Conservation (phyloP, 2,329 filamentous ascomycete species). For the Monosporascus sp. region DNA sequence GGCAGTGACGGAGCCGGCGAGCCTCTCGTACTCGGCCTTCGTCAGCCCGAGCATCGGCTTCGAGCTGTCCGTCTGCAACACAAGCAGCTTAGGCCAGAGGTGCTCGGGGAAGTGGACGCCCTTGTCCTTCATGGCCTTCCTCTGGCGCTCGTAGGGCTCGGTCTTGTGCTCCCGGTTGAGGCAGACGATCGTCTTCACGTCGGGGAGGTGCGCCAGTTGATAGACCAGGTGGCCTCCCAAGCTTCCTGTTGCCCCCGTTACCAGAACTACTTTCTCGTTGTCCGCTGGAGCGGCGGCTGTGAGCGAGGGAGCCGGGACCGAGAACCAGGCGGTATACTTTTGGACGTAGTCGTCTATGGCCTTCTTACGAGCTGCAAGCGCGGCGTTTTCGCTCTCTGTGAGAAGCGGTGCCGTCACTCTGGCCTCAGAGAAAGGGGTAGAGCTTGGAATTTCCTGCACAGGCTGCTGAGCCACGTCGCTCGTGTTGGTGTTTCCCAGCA, state of each 20-base stretch:
- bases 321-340: conserved; percentile 6
- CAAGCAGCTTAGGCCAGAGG: neutral
- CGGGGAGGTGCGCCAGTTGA: conserved; percentile 17
- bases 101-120: conserved; percentile 3
- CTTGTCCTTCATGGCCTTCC: conserved; percentile 7
- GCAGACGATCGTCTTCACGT: conserved; percentile 33
- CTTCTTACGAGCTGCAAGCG: conserved; percentile 4
- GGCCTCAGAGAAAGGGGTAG: too few relatives aligned
- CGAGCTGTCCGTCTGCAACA: neutral
- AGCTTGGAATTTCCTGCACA: too few relatives aligned
- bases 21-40: neutral
- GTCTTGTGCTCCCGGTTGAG: conserved; percentile 35
- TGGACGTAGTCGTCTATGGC: conserved; percentile 6
- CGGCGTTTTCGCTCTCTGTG: neutral
- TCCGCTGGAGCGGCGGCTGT: conserved; percentile 18
- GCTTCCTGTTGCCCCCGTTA: conserved; percentile 35
- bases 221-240: conserved; percentile 31
- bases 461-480: neutral
- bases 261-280: conserved; percentile 23
- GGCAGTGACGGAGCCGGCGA: conserved; percentile 1
- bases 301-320: neutral
- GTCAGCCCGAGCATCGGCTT: neutral
- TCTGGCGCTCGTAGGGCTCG: conserved; percentile 9
- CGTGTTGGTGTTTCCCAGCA: neutral
- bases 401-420: neutral